phyloP scores from a whole-genome alignment of 2,329 filamentous ascomycete genomes.

The Rhynchosporium secalis region DNA sequence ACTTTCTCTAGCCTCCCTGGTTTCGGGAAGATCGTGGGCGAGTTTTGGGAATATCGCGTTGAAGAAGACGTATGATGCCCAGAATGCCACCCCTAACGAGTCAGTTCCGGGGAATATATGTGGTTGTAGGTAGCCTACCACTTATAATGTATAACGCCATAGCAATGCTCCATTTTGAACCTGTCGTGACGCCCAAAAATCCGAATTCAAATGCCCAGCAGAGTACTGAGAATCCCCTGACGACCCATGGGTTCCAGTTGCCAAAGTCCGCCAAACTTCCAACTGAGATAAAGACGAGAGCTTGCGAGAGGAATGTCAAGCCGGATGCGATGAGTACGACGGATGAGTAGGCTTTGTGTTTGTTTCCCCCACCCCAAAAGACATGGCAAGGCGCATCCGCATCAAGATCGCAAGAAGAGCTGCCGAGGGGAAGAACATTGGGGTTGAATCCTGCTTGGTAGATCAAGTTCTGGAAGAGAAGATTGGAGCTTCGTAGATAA shows the following conservation, averaged over 20 bases:
- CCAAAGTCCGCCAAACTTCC: constrained; percentile 39
- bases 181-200: constrained; percentile 34
- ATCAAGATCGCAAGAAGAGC: constrained; percentile 34
- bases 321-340: constrained; percentile 37
- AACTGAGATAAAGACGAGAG: constrained; percentile 35
- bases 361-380: constrained; percentile 36
- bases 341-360: constrained; percentile 35
- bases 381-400: constrained; percentile 36
- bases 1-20: constrained; percentile 30
- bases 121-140: constrained; percentile 28
- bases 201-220: constrained; percentile 39
- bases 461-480: constrained; percentile 40
- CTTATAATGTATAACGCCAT: constrained; percentile 40
- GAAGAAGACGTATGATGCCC: constrained; percentile 40
- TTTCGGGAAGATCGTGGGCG: constrained; percentile 37
- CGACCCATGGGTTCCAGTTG: constrained; percentile 39
- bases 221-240: constrained; percentile 36
- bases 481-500: constrained; percentile 31
- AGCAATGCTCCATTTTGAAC: constrained; percentile 35
- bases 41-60: constrained; percentile 40
- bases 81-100: constrained; percentile 35
- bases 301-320: constrained; percentile 36
- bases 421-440: constrained; percentile 37
- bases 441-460: constrained; percentile 39
- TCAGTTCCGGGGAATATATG: neutral